A percentile compares a stretch with the other conserved stretches of the same genome.
These are phyloP conservation scores for Ogataea nakhonphanomensis DNA, from an alignment of 805 yeast genomes.

Conservation along the genomic window DNA sequence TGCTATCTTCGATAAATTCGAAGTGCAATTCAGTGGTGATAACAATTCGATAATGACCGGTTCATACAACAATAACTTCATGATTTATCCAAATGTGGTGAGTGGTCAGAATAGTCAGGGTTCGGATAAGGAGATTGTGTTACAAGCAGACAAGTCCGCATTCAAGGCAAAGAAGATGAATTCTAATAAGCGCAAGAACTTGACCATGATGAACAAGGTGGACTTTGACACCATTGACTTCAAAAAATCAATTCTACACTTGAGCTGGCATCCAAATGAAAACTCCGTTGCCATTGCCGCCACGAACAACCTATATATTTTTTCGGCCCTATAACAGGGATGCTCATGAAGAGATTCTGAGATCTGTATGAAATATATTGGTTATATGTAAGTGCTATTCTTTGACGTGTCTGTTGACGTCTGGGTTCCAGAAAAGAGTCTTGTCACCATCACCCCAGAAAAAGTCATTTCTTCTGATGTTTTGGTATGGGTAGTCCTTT, in stretches of 20 bases:
- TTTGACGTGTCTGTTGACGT: slow-evolving; percentile 78
- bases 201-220: slow-evolving; percentile 53
- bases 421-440: slow-evolving; percentile 94
- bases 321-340: slow-evolving; percentile 57
- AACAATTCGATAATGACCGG: slow-evolving; percentile 93
- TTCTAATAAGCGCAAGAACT: slow-evolving; percentile 37
- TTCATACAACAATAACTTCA: slow-evolving; percentile 92
- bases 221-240: slow-evolving; percentile 84
- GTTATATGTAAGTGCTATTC: slow-evolving; percentile 10
- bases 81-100: slow-evolving; percentile 88
- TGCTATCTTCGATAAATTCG: slow-evolving; percentile 97
- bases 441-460: slow-evolving; percentile 99
- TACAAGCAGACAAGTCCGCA: slow-evolving; percentile 98
- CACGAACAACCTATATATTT: slow-evolving; percentile 87
- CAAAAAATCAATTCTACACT: slow-evolving; percentile 88
- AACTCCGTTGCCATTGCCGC: slow-evolving; percentile 98
- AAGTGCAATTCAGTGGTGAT: slow-evolving; percentile 93
- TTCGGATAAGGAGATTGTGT: slow-evolving; percentile 60
- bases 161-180: slow-evolving; percentile 75
- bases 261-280: slow-evolving; percentile 98
- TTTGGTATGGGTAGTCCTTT: slow-evolving; percentile 83
- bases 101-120: slow-evolving; percentile 22
- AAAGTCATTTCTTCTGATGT: slow-evolving; percentile 80
- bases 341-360: slow-evolving; percentile 1
- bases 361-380: slow-evolving; percentile 14